phyloP scores from a whole-genome alignment of 768 basidiomycete species.

The Collybiopsis confluens region DNA sequence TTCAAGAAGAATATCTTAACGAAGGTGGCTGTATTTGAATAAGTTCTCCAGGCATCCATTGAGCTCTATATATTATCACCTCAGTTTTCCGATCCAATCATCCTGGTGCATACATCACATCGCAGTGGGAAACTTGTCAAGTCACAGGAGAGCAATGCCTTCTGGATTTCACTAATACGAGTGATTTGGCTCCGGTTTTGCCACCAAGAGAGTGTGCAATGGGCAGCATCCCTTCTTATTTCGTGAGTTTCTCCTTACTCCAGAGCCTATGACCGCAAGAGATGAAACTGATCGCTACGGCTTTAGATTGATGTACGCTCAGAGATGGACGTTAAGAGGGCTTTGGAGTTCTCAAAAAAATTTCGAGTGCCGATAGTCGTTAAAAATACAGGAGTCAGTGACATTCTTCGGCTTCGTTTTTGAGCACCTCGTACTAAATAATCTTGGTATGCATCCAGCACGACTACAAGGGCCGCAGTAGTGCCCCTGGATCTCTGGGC shows the following conservation, averaged over 20 bases:
- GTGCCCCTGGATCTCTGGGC: conserved; percentile 36
- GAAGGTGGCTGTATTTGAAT: neutral
- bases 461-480: conserved; percentile 46
- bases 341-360: conserved; percentile 37
- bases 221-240: conserved; percentile 36
- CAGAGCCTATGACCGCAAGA: neutral
- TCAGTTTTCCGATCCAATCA: conserved; percentile 18
- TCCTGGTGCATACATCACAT: conserved; percentile 27
- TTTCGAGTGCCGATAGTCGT: conserved; percentile 39
- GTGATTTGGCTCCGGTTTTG: conserved; percentile 23
- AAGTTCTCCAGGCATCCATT: neutral
- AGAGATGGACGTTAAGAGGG: conserved; percentile 36
- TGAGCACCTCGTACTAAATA: no score
- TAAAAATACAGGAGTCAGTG: conserved; percentile 48
- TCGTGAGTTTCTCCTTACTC: conserved; percentile 27
- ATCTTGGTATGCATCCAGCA: conserved; percentile 38
- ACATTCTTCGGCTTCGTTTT: neutral
- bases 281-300: neutral
- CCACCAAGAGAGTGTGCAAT: conserved; percentile 26
- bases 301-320: conserved; percentile 37
- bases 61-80: neutral
- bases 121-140: conserved; percentile 59
- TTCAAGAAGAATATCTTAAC: neutral
- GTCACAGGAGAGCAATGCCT: conserved; percentile 39
- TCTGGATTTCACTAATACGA: conserved; percentile 34